Percentiles rank a stretch among this genome's conserved stretches.
phyloP scores from a whole-genome alignment of 805 yeast genomes.

The Lipomyces lipofer region DNA sequence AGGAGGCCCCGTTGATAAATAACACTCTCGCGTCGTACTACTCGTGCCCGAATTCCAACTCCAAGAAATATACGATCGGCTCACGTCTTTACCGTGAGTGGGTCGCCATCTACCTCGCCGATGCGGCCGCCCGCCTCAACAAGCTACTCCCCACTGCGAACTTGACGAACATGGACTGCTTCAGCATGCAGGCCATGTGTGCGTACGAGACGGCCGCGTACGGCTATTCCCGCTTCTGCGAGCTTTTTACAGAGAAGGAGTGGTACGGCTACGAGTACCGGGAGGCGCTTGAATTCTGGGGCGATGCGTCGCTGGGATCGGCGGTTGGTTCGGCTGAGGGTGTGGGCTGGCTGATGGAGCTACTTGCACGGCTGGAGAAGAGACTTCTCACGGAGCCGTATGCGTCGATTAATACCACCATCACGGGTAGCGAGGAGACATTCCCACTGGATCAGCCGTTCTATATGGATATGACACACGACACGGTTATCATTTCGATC shows the following conservation, averaged over 20 bases:
- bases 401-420: conserved; percentile 50
- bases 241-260: conserved; percentile 66
- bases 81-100: conserved; percentile 37
- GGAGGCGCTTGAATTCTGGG: conserved; percentile 59
- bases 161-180: conserved; percentile 55
- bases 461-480: conserved; percentile 75
- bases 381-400: conserved; percentile 54
- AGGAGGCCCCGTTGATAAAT: conserved; percentile 39
- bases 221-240: conserved; percentile 68
- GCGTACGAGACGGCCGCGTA: conserved; percentile 72
- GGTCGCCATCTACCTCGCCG: conserved; percentile 48
- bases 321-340: conserved; percentile 60
- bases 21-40: conserved; percentile 44
- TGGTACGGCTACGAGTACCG: conserved; percentile 63
- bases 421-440: conserved; percentile 34
- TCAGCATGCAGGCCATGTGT: conserved; percentile 59
- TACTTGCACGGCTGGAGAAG: conserved; percentile 47
- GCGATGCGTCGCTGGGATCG: conserved; percentile 64
- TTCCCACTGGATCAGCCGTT: conserved; percentile 51
- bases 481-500: conserved; percentile 62
- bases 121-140: conserved; percentile 60
- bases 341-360: conserved; percentile 52
- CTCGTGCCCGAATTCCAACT: conserved; percentile 42
- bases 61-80: conserved; percentile 35
- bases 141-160: conserved; percentile 50